Percentiles rank a stretch among this genome's conserved stretches.
These are phyloP conservation scores for Ormosia semicastrata DNA, from an alignment of 306 rosid genomes.

Conservation along the genomic window DNA sequence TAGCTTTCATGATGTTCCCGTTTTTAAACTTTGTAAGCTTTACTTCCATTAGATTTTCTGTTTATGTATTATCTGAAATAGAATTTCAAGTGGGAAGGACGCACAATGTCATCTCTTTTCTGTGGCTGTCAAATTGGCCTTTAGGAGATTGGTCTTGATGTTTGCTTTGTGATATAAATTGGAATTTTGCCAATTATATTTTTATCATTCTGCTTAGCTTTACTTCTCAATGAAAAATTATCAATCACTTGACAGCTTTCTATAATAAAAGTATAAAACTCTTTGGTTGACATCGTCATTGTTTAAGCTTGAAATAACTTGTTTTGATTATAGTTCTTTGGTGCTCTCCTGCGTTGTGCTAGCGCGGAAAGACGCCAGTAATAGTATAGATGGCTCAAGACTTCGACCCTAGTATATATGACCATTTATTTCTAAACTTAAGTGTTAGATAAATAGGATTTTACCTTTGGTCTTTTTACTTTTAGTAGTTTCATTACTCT, in stretches of 20 bases:
- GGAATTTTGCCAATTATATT: neutral
- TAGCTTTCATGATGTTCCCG: conserved; percentile 8
- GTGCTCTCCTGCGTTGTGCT: neutral
- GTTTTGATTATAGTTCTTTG: neutral
- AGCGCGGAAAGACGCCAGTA: neutral
- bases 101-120: neutral
- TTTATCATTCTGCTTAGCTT: neutral
- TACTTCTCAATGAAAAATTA: neutral
- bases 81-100: conserved; percentile 2
- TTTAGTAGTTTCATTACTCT: too few species aligned
- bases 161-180: conserved; percentile 10
- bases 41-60: neutral
- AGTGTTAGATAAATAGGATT: too few species aligned
- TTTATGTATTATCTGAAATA: conserved; percentile 18
- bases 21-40: conserved; percentile 10
- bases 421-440: too few species aligned
- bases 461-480: too few species aligned
- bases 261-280: neutral
- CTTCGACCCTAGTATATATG: too few species aligned
- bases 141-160: conserved; percentile 3
- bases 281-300: neutral
- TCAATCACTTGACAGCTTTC: neutral
- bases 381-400: too few species aligned
- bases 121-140: conserved; percentile 1
- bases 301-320: neutral